Conservation (phyloP, 129 eudicot species). For the Chrysanthemum lavandulifolium region DNA sequence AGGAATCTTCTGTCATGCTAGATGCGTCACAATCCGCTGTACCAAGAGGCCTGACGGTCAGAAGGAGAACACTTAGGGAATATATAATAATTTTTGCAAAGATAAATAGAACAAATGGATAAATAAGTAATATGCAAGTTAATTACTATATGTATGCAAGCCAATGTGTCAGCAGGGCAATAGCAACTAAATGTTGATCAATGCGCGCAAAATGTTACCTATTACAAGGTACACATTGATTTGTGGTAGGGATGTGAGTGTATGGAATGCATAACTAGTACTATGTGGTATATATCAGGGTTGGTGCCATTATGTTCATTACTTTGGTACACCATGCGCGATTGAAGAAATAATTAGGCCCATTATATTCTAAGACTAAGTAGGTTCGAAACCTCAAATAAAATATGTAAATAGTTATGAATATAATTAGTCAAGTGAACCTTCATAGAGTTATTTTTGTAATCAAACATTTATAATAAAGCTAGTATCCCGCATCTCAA, state of each 20-base stretch:
- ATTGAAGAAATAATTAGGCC: too few relatives aligned
- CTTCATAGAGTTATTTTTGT: conserved; percentile 12
- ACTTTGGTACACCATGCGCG: too few relatives aligned
- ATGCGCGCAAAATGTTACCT: too few relatives aligned
- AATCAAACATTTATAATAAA: conserved; percentile 8
- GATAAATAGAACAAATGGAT: not conserved
- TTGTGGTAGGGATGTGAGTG: conserved; percentile 2
- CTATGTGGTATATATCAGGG: not conserved
- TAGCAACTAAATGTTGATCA: not conserved
- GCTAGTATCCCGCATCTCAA: not conserved
- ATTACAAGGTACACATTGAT: not conserved
- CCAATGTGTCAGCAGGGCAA: conserved; percentile 4
- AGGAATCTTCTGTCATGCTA: conserved; percentile 53
- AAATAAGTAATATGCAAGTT: conserved; percentile 4
- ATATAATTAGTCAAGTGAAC: conserved; percentile 13
- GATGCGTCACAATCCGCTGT: conserved; percentile 48
- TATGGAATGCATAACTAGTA: not conserved
- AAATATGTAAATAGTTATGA: conserved; percentile 1
- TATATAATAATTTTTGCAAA: conserved; percentile 2
- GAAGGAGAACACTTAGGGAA: conserved; percentile 14
- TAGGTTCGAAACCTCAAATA: not conserved
- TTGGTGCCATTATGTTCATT: too few relatives aligned
- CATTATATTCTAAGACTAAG: too few relatives aligned
- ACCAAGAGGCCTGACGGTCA: conserved; percentile 39
- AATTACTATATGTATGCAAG: not conserved